These are phyloP conservation scores for Phialocephala subalpina DNA, from an alignment of 2,329 filamentous ascomycete genomes.

Conservation along the genomic window DNA sequence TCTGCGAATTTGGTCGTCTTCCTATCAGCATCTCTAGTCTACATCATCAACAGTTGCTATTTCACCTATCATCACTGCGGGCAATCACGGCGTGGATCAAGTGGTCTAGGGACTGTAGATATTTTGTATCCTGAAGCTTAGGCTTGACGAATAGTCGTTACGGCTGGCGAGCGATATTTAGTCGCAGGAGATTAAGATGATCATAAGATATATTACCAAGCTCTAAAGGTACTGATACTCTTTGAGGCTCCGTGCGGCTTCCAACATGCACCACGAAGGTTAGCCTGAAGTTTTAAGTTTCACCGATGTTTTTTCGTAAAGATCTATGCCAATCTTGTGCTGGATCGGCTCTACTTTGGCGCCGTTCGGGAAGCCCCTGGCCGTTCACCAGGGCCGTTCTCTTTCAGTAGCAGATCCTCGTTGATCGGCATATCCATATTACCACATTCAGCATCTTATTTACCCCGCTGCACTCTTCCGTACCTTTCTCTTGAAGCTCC, in stretches of 20 bases:
- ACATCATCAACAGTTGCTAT: too few species aligned
- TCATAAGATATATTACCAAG: too few species aligned
- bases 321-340: neutral
- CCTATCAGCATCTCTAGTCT: too few species aligned
- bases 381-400: neutral
- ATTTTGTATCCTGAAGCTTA: too few species aligned
- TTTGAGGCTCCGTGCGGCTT: neutral
- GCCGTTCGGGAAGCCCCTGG: neutral
- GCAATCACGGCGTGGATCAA: too few species aligned
- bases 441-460: neutral
- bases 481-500: neutral
- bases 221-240: too few species aligned
- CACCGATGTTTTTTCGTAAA: neutral
- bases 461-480: neutral
- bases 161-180: too few species aligned
- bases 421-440: neutral
- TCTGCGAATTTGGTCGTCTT: too few species aligned
- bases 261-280: neutral
- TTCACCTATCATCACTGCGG: too few species aligned
- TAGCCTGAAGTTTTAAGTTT: neutral
- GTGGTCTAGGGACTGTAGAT: too few species aligned
- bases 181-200: too few species aligned
- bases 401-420: neutral
- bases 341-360: neutral
- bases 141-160: too few species aligned